These are phyloP conservation scores for Aspergillus bridgeri DNA, from an alignment of 495 filamentous ascomycete genomes.

Conservation along the genomic window DNA sequence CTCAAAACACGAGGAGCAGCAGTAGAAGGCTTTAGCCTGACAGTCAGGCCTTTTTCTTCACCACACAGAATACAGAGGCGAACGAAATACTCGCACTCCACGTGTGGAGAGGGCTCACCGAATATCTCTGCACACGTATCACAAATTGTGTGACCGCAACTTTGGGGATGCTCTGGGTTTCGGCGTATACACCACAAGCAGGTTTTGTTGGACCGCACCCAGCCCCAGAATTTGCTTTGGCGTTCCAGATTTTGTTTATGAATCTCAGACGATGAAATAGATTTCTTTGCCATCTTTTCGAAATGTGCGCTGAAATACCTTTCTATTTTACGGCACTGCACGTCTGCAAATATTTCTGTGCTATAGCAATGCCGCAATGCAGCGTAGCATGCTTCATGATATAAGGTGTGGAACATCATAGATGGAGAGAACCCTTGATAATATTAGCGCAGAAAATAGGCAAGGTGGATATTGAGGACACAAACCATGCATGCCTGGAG, in stretches of 20 bases:
- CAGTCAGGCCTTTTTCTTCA: not conserved
- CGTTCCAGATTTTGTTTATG: conserved; percentile 3
- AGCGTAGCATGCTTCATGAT: conserved; percentile 16
- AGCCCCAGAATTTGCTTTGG: conserved; percentile 6
- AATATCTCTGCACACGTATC: conserved; percentile 25
- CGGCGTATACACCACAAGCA: conserved; percentile 16
- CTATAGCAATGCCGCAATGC: conserved; percentile 9
- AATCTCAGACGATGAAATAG: not conserved
- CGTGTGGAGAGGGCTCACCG: conserved; percentile 3
- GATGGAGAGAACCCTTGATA: conserved; percentile 17
- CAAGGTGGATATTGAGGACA: not conserved
- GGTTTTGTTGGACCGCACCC: conserved; percentile 8
- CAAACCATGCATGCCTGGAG: conserved; percentile 26
- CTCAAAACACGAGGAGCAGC: conserved; percentile 24
- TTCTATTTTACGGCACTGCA: conserved; percentile 7
- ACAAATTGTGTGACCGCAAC: conserved; percentile 29
- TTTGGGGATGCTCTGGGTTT: conserved; percentile 25
- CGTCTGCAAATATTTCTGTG: conserved; percentile 5
- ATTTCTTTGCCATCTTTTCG: conserved; percentile 2
- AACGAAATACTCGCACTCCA: conserved; percentile 13
- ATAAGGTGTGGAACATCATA: conserved; percentile 16
- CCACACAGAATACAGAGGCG: conserved; percentile 13
- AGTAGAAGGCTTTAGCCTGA: conserved; percentile 27
- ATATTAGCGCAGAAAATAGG: not conserved
- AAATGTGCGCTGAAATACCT: conserved; percentile 3